These are phyloP conservation scores for Aspergillus leporis DNA, from an alignment of 495 filamentous ascomycete species.

Conservation along the genomic window DNA sequence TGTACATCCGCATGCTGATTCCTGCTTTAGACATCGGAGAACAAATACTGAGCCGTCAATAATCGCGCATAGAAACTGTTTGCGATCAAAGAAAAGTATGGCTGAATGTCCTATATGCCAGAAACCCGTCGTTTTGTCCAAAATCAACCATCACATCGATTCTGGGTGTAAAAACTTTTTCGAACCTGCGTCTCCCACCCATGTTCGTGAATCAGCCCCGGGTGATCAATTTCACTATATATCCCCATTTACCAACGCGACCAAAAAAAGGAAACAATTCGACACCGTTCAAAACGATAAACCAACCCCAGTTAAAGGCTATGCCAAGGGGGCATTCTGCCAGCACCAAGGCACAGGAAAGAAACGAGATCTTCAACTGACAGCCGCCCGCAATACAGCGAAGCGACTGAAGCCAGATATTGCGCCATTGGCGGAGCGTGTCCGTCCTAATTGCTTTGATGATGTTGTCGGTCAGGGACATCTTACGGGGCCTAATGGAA, in stretches of 20 bases:
- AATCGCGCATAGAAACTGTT: too few relatives aligned
- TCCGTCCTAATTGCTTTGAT: conserved; percentile 82
- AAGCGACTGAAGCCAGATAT: conserved; percentile 40
- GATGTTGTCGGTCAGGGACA: conserved; percentile 84
- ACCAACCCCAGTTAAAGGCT: too few relatives aligned
- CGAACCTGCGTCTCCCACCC: conserved; percentile 38
- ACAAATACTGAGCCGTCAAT: too few relatives aligned
- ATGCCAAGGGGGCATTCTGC: too few relatives aligned
- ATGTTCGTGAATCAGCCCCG: conserved; percentile 49
- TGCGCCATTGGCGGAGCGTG: conserved; percentile 87
- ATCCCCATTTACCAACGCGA: too few relatives aligned
- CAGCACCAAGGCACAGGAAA: too few relatives aligned
- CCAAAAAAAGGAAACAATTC: too few relatives aligned
- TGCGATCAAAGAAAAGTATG: conserved; percentile 43
- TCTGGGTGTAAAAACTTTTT: conserved; percentile 70
- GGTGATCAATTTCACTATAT: conserved; percentile 57
- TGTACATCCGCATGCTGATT: too few relatives aligned
- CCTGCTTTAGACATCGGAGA: too few relatives aligned
- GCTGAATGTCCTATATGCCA: conserved; percentile 87
- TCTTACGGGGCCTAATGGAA: conserved; percentile 77
- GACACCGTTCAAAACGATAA: too few relatives aligned
- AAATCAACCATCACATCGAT: conserved; percentile 93
- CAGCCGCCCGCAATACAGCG: conserved; percentile 48
- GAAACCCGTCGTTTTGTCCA: conserved; percentile 66
- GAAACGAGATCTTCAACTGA: conserved; percentile 60